phyloP scores from a whole-genome alignment of 305 asterid species.

The Rubia tinctorum region DNA sequence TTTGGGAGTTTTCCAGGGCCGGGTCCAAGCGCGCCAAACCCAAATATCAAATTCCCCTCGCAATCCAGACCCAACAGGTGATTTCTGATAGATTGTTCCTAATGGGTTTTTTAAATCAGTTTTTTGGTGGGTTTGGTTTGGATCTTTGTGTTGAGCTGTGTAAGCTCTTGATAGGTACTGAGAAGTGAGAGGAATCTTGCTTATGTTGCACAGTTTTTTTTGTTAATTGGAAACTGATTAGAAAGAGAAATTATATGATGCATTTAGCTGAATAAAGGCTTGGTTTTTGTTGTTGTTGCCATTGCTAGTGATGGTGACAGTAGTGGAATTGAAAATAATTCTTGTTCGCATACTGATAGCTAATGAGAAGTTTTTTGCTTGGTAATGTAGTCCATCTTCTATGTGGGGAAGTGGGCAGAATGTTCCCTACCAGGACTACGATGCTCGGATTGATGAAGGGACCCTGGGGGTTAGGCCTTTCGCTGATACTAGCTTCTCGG shows the following conservation, averaged over 20 bases:
- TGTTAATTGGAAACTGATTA: background rate
- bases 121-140: background rate
- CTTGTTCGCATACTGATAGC: conserved; percentile 20
- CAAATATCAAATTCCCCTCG: background rate
- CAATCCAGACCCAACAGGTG: background rate
- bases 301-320: background rate
- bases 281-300: background rate
- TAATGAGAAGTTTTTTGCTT: conserved; percentile 2
- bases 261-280: too few species aligned
- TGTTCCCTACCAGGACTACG: conserved; percentile 28
- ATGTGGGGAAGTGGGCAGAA: conserved; percentile 34
- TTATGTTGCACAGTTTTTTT: background rate
- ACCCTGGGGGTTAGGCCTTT: conserved; percentile 32
- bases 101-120: too few species aligned
- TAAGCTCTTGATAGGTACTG: background rate
- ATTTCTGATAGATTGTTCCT: background rate
- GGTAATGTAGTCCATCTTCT: conserved; percentile 35
- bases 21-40: background rate
- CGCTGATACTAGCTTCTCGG: conserved; percentile 25
- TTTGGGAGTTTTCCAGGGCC: background rate
- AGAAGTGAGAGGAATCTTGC: background rate
- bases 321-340: background rate
- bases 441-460: conserved; percentile 38
- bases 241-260: too few species aligned
- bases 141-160: background rate